Percentiles rank a stretch among this genome's conserved stretches.
Evolutionary conservation across 1,284 basidiomycete species (phyloP).

Genomic region (Pseudozyma hubeiensis): DNA sequence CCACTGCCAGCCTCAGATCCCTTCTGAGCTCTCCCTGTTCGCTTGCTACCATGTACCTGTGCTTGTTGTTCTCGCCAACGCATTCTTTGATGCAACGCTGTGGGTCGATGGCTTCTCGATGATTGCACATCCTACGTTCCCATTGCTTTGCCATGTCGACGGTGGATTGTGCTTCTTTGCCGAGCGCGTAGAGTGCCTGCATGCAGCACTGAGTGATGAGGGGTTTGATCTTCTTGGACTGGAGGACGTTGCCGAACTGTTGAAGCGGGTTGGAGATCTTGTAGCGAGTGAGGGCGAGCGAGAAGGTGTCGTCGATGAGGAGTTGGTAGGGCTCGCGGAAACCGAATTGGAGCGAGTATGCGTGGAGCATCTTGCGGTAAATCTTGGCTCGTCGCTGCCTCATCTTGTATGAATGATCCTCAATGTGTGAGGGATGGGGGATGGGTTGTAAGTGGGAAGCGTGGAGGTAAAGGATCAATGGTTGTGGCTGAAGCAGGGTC

Average conservation of each 20-base stretch:
- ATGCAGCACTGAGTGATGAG: conserved; percentile 68
- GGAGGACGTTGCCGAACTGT: conserved; percentile 53
- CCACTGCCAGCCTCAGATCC: conserved; percentile 39
- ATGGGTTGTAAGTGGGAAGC: background rate
- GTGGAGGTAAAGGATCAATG: background rate
- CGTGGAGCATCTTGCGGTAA: conserved; percentile 63
- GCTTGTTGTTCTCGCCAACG: conserved; percentile 57
- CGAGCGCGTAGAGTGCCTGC: conserved; percentile 60
- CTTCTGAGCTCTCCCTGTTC: conserved; percentile 45
- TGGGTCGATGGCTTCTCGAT: conserved; percentile 81
- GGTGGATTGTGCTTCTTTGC: conserved; percentile 29
- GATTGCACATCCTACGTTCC: conserved; percentile 93
- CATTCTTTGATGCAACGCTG: conserved; percentile 81
- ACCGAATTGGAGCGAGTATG: conserved; percentile 62
- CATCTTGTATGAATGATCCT: conserved; percentile 41
- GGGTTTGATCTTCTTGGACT: conserved; percentile 58
- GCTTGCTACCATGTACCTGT: conserved; percentile 63
- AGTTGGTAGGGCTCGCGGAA: conserved; percentile 67
- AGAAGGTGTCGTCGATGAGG: conserved; percentile 62
- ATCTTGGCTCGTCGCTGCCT: conserved; percentile 65
- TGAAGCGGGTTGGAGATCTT: conserved; percentile 49
- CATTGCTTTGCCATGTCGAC: conserved; percentile 91
- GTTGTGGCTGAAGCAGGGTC: no score
- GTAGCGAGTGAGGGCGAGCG: conserved; percentile 53
- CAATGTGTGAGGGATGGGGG: background rate